phyloP scores from a whole-genome alignment of 441 rosid species.

The Daphne laureola region DNA sequence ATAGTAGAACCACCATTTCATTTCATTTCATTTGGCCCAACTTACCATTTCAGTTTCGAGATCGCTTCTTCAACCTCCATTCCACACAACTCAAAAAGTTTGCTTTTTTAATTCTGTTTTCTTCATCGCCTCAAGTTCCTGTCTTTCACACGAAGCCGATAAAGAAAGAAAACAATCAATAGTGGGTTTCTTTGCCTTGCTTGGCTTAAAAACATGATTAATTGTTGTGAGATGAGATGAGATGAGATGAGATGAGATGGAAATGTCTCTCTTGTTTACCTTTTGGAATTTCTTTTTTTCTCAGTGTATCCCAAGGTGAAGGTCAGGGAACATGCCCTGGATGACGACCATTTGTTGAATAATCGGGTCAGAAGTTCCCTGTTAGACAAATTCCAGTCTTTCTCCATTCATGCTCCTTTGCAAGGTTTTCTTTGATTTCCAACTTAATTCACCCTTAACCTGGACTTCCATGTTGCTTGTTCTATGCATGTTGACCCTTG shows the following conservation, averaged over 20 bases:
- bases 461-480: background rate
- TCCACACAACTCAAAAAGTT: background rate
- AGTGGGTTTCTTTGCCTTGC: constrained; percentile 9
- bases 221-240: constrained; percentile 7
- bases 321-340: constrained; percentile 28
- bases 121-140: no score
- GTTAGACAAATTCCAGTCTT: constrained; percentile 36
- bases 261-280: background rate
- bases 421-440: constrained; percentile 22
- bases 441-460: no score
- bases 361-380: constrained; percentile 29
- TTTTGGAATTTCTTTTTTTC: background rate
- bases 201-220: background rate
- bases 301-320: constrained; percentile 59
- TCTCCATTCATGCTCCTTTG: constrained; percentile 35
- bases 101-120: no score
- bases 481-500: background rate
- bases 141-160: constrained; percentile 1
- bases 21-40: no score
- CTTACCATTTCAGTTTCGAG: no score
- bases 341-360: constrained; percentile 12
- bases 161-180: constrained; percentile 3
- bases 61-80: no score
- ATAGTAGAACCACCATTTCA: no score
- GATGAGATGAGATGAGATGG: no score